phyloP scores from a whole-genome alignment of 306 rosid species.

The Inga laurina region DNA sequence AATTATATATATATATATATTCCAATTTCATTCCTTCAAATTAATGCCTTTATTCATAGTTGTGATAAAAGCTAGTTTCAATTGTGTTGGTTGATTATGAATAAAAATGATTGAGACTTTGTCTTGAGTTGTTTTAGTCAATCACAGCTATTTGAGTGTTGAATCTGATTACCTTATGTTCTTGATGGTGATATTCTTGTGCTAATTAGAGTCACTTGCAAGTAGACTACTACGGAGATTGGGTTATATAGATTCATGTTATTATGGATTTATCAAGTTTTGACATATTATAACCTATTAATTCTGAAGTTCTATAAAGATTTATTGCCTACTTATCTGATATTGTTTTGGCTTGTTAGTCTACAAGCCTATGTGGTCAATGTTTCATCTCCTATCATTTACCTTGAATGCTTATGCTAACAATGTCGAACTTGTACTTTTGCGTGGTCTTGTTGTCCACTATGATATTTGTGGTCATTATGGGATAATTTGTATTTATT shows the following conservation, averaged over 20 bases:
- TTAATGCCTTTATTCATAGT: neutral
- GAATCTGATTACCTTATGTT: too few relatives aligned
- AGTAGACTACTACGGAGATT: neutral
- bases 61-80: neutral
- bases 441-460: neutral
- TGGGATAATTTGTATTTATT: too few relatives aligned
- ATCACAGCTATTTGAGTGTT: too few relatives aligned
- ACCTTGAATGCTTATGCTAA: neutral
- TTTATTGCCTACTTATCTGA: neutral
- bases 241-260: neutral
- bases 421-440: neutral
- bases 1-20: too few relatives aligned
- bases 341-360: neutral
- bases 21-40: neutral
- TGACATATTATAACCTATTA: neutral
- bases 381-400: neutral
- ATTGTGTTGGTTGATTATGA: neutral
- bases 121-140: too few relatives aligned
- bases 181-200: too few relatives aligned
- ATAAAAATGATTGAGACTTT: too few relatives aligned
- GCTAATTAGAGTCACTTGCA: too few relatives aligned
- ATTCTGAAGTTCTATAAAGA: neutral
- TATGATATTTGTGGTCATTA: neutral
- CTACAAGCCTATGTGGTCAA: neutral
- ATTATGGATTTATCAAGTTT: neutral